Conservation (phyloP, 805 yeast genomes). For the Myxozyma kluyveri region DNA sequence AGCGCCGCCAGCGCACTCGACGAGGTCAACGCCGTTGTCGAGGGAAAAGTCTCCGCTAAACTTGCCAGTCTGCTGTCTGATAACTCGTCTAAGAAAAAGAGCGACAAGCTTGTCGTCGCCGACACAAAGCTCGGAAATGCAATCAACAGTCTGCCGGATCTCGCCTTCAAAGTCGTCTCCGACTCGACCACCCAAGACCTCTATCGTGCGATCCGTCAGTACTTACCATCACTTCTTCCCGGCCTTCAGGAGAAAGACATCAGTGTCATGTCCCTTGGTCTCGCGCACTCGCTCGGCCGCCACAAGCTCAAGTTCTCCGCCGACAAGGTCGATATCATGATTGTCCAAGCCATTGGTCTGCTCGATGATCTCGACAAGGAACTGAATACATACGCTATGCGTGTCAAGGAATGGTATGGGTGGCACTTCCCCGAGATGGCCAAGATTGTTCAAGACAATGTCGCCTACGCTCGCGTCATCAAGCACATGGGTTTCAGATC, state of each 20-base stretch:
- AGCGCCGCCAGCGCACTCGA: conserved; percentile 95
- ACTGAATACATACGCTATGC: conserved; percentile 96
- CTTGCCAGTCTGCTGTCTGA: conserved; percentile 73
- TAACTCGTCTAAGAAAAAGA: conserved; percentile 55
- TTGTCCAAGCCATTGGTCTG: conserved; percentile 96
- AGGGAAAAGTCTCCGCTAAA: conserved; percentile 88
- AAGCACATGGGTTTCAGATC: conserved; percentile 92
- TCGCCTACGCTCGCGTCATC: conserved; percentile 92
- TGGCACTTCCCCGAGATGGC: conserved; percentile 99
- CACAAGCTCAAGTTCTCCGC: conserved; percentile 96
- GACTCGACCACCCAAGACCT: conserved; percentile 94
- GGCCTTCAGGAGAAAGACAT: conserved; percentile 83
- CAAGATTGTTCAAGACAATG: conserved; percentile 91
- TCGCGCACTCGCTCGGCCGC: conserved; percentile 98
- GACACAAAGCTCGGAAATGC: conserved; percentile 88
- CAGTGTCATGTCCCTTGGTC: conserved; percentile 94
- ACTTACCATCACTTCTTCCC: conserved; percentile 89
- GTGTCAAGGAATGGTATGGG: conserved; percentile 99
- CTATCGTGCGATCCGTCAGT: conserved; percentile 92
- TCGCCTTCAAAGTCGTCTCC: conserved; percentile 82
- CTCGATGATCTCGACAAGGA: conserved; percentile 97
- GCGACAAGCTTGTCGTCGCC: conserved; percentile 84
- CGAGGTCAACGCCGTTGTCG: conserved; percentile 88
- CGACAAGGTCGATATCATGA: conserved; percentile 98
- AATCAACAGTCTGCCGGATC: conserved; percentile 83